Conservation (phyloP, 768 basidiomycete genomes). For the Candolleomyces aberdarensis region DNA sequence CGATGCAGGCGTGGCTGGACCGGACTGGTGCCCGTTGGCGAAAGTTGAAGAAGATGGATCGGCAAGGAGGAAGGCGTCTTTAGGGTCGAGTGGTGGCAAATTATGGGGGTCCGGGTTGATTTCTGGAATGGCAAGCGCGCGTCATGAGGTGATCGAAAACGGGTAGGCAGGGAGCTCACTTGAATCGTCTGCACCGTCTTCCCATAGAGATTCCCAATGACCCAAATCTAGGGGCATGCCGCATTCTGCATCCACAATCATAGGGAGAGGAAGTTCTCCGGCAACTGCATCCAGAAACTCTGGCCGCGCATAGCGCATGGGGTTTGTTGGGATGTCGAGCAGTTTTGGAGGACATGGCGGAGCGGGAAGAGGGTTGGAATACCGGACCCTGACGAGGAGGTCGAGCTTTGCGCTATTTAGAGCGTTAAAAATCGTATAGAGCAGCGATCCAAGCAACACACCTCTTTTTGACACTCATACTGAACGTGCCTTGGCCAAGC, state of each 20-base stretch:
- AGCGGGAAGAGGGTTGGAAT: constrained; percentile 89
- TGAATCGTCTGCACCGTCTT: constrained; percentile 69
- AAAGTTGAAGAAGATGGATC: constrained; percentile 53
- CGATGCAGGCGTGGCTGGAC: constrained; percentile 37
- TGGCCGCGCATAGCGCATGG: constrained; percentile 81
- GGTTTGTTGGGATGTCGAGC: constrained; percentile 87
- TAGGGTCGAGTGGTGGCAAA: constrained; percentile 63
- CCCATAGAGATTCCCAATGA: constrained; percentile 80
- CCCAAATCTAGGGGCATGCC: constrained; percentile 95
- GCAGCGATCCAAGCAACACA: constrained; percentile 12
- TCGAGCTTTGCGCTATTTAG: constrained; percentile 64
- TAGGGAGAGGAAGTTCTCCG: constrained; percentile 80
- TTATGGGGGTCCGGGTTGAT: constrained; percentile 67
- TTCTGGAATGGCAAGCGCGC: constrained; percentile 14
- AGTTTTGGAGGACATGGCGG: constrained; percentile 98
- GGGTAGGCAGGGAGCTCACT: constrained; percentile 34
- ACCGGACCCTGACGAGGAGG: constrained; percentile 89
- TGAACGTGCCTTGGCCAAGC: not conserved
- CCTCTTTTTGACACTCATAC: constrained; percentile 61
- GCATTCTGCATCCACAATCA: constrained; percentile 95
- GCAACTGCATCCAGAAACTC: constrained; percentile 82
- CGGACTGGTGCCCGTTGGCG: constrained; percentile 32
- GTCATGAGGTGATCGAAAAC: not conserved
- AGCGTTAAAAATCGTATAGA: constrained; percentile 13
- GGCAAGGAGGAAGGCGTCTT: constrained; percentile 71